Base-by-base conservation (phyloP, 1,284 basidiomycete genomes). In the Ceratorhiza oryzae-sativae region DNA sequence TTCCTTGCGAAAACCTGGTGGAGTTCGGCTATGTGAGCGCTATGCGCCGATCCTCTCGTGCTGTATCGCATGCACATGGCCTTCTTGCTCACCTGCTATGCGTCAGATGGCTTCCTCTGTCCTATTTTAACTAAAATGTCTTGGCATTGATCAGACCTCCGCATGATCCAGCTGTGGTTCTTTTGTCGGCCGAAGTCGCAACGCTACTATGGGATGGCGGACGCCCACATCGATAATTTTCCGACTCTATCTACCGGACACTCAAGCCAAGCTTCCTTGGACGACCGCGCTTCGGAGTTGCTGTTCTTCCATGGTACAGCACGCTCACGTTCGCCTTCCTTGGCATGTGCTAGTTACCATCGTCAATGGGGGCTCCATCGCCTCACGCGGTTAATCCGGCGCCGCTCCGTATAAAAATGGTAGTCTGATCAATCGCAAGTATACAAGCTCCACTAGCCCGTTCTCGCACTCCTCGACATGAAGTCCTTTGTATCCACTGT, bases 121-220 rank as follows among this genome's bases (percentile, higher is more conserved):
- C 61, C 61, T 25, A 51, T 36, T 49, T 65, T 65, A 65, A 32
- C 48, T 25, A 18, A 15, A 12, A 51, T 48, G 15, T 65, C 45
- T 51, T 65, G 61, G 61, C 61, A 32, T 6, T 34, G 32, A 36
- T n/a, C 46, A 49, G 4, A 5, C 9, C 41, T 32, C 48, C 46
- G 48, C 46, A 39, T 48, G 53, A n/a, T 36, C 18, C 34, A 18
- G 25, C 6, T n/a, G 30, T 23, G 34, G 34, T 41, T 59, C 34
- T 39, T 23, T 23, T 18, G 15, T 23, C 36, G 20, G 12, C 36
- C 49, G 23, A 51, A 32, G n/a, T 10, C 10, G 12, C 23, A 20
- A 25, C 23, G 10, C 12, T 3, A 10, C 5, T 2, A 20, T 53
- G 8, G 27, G 23, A 25, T 13, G 36, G 13, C 36, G 13, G 8